Evolutionary conservation across 495 filamentous ascomycete genomes (phyloP), one percentile per base, ranked within the genome.

Genomic region (Talaromyces stipitatus): DNA sequence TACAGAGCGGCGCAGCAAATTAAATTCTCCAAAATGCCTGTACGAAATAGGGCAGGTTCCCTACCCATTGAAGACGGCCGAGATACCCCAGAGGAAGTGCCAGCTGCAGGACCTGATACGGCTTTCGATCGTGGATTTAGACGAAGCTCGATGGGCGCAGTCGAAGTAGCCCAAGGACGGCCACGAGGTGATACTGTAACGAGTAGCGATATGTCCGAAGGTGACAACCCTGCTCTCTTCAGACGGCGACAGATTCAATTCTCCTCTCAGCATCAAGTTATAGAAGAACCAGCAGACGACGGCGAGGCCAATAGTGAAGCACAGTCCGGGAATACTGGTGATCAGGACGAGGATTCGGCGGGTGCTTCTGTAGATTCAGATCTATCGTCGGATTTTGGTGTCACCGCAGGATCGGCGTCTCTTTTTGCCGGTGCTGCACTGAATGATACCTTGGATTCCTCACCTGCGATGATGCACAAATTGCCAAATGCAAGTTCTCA

Each of bases 21-120:
- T 67, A 91, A 91, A 66, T 98, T 98, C 63, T 80, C 86, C 28
- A 97, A 97, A 68, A 89, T 97, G 86, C 92, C 94, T 1, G 76
- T 95, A n/a, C 82, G 92, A 18, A 86, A 78, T 56, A 84, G 95
- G 53, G 86, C 90, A 45, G 92, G 89, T 22, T 95, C 91, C 1
- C 96, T 92, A 32, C 92, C 92, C 12, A 86, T 90, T 32, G 88
- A 82, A 30, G 74, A 75, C 58, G 68, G 66, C 26, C 68, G 66
- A 32, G n/a, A n/a, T n/a, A n/a, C n/a, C n/a, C n/a, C n/a, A n/a
- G 78, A 83, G 50, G 74, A 82, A 16, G 73, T 81, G 64, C 68
- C 82, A 26, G 79, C 78, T n/a, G 78, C 79, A 4, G 78, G 81
- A 4, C 78, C 79, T 3, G 66, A 75, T 46, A 79, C 78, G 4